A percentile compares a stretch with the other conserved stretches of the same genome.
These are phyloP conservation scores for Coemansia sp. DNA, from an alignment of 192 early-diverging fungal species.

Conservation along the genomic window DNA sequence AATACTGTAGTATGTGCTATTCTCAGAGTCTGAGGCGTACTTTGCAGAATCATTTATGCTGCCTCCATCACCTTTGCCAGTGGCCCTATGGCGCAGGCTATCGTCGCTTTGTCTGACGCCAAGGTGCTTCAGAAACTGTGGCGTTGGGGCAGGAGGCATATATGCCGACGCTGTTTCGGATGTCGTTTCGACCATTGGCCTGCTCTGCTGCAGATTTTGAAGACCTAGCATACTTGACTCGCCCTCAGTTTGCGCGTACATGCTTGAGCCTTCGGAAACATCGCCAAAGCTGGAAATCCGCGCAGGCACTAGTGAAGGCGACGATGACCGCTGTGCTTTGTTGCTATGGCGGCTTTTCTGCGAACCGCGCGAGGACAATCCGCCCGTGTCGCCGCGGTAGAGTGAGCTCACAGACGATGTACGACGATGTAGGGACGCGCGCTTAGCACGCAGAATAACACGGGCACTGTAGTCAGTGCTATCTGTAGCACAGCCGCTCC, in stretches of 20 bases:
- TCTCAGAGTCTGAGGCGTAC: background rate
- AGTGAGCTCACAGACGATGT: constrained; percentile 22
- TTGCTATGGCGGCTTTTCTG: background rate
- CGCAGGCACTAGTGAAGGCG: background rate
- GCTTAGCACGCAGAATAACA: background rate
- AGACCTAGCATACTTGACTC: background rate
- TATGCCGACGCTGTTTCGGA: constrained; percentile 2
- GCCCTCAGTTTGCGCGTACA: constrained; percentile 1
- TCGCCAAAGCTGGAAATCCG: background rate
- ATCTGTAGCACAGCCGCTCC: background rate
- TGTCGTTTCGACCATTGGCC: background rate
- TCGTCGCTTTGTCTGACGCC: constrained; percentile 4
- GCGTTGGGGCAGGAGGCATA: constrained; percentile 11
- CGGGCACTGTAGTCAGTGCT: background rate
- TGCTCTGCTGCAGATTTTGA: background rate
- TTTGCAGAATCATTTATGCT: background rate
- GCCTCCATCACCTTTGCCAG: background rate
- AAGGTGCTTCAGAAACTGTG: constrained; percentile 21
- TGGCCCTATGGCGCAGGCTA: background rate
- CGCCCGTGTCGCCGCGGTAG: background rate
- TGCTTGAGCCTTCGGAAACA: background rate
- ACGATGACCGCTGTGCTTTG: background rate
- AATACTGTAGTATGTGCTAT: background rate
- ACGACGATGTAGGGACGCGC: constrained; percentile 7
- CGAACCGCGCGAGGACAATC: background rate